These are phyloP conservation scores for Allantophomopsis cytisporea DNA, from an alignment of 2,329 filamentous ascomycete genomes.

Conservation along the genomic window DNA sequence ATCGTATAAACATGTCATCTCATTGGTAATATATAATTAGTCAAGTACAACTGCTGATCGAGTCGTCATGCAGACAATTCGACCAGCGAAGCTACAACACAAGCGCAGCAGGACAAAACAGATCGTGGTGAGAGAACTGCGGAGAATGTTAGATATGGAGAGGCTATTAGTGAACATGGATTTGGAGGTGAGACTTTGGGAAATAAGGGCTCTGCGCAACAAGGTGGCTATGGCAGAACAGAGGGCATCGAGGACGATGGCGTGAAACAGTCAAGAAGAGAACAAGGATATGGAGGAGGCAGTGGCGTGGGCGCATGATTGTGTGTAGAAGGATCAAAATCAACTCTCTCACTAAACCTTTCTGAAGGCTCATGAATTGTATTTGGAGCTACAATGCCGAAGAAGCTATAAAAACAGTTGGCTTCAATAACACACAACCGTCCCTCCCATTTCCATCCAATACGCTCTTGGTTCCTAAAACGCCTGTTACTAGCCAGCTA, in stretches of 20 bases:
- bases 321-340: neutral
- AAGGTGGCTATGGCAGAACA: constrained; percentile 21
- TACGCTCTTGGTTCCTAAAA: no score
- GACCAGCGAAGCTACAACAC: constrained; percentile 2
- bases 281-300: constrained; percentile 39
- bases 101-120: constrained; percentile 17
- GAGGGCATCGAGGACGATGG: constrained; percentile 19
- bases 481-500: no score
- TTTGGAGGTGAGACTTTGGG: constrained; percentile 36
- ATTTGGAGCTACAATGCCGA: no score
- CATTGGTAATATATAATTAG: no score
- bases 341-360: neutral
- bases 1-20: neutral
- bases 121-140: constrained; percentile 28
- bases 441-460: no score
- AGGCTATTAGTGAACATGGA: constrained; percentile 39
- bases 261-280: constrained; percentile 26
- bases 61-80: no score
- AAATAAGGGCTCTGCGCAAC: constrained; percentile 20
- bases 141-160: constrained; percentile 39
- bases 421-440: no score
- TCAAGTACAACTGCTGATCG: no score
- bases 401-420: no score
- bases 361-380: neutral
- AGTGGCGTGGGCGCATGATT: constrained; percentile 36